phyloP scores from a whole-genome alignment of 2,329 filamentous ascomycete species.

The Coniochaeta sp. region DNA sequence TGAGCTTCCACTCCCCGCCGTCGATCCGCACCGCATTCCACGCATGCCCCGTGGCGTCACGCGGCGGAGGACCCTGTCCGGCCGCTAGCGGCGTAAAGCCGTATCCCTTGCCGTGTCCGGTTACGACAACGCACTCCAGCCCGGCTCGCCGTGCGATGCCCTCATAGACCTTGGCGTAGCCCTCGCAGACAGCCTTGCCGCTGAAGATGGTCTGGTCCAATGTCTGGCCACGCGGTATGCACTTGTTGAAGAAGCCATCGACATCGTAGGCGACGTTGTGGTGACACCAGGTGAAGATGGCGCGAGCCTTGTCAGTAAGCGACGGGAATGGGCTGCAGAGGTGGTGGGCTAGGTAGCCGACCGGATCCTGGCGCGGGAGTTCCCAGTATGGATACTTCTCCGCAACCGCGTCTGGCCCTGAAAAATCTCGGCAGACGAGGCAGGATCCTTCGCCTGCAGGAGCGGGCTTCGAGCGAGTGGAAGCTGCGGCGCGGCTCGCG shows the following conservation, averaged over 20 bases:
- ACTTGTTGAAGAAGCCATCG: conserved; percentile 67
- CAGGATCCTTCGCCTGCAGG: conserved; percentile 36
- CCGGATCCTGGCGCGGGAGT: conserved; percentile 57
- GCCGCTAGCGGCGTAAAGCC: conserved; percentile 57
- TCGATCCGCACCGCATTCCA: conserved; percentile 94
- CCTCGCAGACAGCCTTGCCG: conserved; percentile 84
- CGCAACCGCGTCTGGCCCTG: conserved; percentile 69
- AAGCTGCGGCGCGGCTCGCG: conserved; percentile 21
- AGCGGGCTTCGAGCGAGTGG: conserved; percentile 11
- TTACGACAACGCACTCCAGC: conserved; percentile 66
- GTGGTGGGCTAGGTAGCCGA: conserved; percentile 68
- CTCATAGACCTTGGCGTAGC: conserved; percentile 78
- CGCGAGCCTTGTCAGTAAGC: conserved; percentile 81
- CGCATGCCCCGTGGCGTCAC: conserved; percentile 61
- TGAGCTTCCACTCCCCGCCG: conserved; percentile 78
- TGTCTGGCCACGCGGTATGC: conserved; percentile 52
- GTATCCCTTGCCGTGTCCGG: conserved; percentile 80
- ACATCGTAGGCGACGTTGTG: conserved; percentile 87
- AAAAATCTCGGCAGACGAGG: conserved; percentile 82
- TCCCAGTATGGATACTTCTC: conserved; percentile 65
- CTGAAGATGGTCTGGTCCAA: conserved; percentile 66
- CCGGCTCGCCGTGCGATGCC: conserved; percentile 73
- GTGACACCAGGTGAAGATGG: conserved; percentile 92
- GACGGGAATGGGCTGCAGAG: conserved; percentile 76
- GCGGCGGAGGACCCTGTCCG: conserved; percentile 58